Evolutionary conservation across 257 asterid species (phyloP).

Genomic region (Coffea canephora): DNA sequence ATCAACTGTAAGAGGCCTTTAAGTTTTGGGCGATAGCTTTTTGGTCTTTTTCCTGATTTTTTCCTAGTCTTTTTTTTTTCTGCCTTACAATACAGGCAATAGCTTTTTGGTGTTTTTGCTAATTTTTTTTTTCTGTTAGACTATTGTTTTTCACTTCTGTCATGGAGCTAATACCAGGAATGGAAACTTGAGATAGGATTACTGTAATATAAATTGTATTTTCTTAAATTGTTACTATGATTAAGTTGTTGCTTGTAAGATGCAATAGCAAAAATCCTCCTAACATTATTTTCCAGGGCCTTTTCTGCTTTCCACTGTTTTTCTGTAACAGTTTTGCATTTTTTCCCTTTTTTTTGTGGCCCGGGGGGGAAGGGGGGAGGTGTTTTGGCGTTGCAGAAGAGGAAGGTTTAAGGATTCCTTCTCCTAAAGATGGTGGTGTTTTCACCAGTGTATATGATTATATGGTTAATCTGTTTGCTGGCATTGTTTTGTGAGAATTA

Average conservation of each 20-base stretch:
- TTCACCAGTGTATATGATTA: neutral
- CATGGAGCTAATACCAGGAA: neutral
- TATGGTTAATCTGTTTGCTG: neutral
- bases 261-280: neutral
- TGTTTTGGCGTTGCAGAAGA: neutral
- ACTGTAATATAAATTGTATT: neutral
- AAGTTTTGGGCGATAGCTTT: neutral
- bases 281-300: neutral
- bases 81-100: neutral
- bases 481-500: constrained; percentile 14
- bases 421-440: neutral
- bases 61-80: too few relatives aligned
- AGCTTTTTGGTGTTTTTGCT: neutral
- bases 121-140: neutral
- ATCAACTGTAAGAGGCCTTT: neutral
- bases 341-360: too few relatives aligned
- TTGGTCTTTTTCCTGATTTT: neutral
- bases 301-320: neutral
- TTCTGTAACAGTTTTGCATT: neutral
- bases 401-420: neutral
- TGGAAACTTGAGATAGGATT: neutral
- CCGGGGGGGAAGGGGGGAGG: neutral
- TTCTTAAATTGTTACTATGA: neutral
- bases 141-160: neutral
- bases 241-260: neutral